Conservation (phyloP, 805 yeast genomes). For the Tetrapisispora namnaoensis region DNA sequence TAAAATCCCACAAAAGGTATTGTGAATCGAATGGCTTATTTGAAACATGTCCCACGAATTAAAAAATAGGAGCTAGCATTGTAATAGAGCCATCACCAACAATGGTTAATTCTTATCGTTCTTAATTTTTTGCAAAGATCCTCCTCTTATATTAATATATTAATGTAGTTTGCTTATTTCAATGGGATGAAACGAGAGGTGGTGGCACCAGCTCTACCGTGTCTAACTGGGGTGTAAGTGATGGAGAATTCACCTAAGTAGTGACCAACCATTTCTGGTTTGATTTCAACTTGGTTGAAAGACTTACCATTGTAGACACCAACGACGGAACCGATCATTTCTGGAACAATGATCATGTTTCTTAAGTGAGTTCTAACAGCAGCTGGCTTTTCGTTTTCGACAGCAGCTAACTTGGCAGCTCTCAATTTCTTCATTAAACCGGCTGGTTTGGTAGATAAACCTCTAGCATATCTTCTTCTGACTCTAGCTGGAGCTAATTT, state of each 20-base stretch:
- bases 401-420: constrained; percentile 88
- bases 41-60: not conserved
- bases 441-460: constrained; percentile 90
- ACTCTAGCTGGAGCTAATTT: constrained; percentile 97
- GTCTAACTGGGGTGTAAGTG: constrained; percentile 99
- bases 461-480: constrained; percentile 99
- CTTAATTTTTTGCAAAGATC: not conserved
- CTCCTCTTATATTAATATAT: constrained; percentile 1
- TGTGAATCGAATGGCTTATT: not conserved
- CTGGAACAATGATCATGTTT: constrained; percentile 98
- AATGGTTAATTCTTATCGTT: not conserved
- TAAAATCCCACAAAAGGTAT: not conserved
- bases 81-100: not conserved
- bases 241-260: constrained; percentile 99
- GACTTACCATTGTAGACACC: constrained; percentile 99
- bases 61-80: not conserved
- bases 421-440: constrained; percentile 95
- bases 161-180: constrained; percentile 31
- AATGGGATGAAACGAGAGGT: constrained; percentile 71
- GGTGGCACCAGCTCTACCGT: constrained; percentile 93
- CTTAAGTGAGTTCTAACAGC: constrained; percentile 98
- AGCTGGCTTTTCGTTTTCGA: constrained; percentile 93
- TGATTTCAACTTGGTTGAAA: constrained; percentile 97
- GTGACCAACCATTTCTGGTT: constrained; percentile 99
- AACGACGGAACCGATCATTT: constrained; percentile 98